phyloP scores from a whole-genome alignment of 2,329 filamentous ascomycete species.

The Monosporascus sp. region DNA sequence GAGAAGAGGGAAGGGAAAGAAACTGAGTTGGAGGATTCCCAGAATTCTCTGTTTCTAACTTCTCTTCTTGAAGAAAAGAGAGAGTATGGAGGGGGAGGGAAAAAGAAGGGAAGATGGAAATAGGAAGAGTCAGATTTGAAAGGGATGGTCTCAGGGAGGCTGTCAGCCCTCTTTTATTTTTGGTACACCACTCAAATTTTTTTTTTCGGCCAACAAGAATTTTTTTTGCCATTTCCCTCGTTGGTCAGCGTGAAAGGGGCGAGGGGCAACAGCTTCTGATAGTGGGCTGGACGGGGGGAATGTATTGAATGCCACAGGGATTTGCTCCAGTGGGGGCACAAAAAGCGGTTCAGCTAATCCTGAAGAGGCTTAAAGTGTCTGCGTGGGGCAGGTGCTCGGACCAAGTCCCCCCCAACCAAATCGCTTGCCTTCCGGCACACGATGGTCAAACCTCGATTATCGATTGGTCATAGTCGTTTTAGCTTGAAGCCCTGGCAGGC shows the following conservation, averaged over 20 bases:
- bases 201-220: neutral
- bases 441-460: constrained; percentile 2
- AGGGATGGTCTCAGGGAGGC: neutral
- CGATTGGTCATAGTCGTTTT: constrained; percentile 1
- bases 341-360: neutral
- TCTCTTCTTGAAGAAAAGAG: neutral
- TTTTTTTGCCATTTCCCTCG: neutral
- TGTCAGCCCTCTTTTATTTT: constrained; percentile 11
- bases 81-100: constrained; percentile 2
- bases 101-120: constrained; percentile 2
- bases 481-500: neutral
- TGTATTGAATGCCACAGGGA: neutral
- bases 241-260: neutral
- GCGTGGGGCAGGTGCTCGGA: neutral
- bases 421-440: neutral
- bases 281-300: neutral
- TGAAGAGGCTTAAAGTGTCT: neutral
- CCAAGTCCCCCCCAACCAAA: neutral
- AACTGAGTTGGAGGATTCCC: constrained; percentile 9
- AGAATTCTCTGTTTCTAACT: constrained; percentile 9
- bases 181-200: neutral
- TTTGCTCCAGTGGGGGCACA: neutral
- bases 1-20: constrained; percentile 5
- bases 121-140: neutral
- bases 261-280: neutral